phyloP scores from a whole-genome alignment of 345 rosid genomes.

The Citrus australasica region DNA sequence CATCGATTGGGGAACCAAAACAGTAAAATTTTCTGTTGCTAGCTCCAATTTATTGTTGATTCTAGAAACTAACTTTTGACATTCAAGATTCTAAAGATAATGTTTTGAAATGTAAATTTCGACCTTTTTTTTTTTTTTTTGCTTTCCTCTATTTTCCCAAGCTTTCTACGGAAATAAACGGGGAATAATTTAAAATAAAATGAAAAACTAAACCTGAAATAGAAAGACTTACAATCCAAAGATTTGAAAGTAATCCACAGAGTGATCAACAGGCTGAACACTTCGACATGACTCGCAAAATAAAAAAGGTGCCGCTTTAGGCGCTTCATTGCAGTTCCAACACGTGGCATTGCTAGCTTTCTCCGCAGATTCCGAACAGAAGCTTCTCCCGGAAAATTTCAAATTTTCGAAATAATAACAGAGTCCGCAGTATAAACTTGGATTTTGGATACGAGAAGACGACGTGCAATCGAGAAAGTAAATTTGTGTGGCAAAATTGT shows the following conservation, averaged over 20 bases:
- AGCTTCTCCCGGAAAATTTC: conserved; percentile 25
- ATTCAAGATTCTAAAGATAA: not conserved
- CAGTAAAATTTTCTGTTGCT: not conserved
- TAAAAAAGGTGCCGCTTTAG: conserved; percentile 47
- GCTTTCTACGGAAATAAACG: not conserved
- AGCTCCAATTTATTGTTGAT: not conserved
- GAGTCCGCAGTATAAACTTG: not conserved
- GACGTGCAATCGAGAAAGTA: conserved; percentile 3
- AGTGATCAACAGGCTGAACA: conserved; percentile 79
- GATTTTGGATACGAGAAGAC: conserved; percentile 18
- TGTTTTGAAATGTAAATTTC: not conserved
- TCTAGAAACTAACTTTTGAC: not conserved
- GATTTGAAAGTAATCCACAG: conserved; percentile 71
- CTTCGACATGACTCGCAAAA: conserved; percentile 63
- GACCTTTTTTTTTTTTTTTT: not conserved
- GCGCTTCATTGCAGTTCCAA: conserved; percentile 64
- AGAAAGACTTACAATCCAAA: conserved; percentile 68
- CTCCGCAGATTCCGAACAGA: conserved; percentile 32
- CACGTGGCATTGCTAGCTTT: conserved; percentile 30
- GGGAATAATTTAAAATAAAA: not conserved
- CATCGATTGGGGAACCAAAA: not conserved
- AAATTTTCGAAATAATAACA: conserved; percentile 3
- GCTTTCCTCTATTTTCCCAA: not conserved
- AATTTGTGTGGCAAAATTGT: conserved; percentile 13
- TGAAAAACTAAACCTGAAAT: not conserved